Conservation (phyloP, 129 eudicot species). For the Chrysanthemum makinoi region DNA sequence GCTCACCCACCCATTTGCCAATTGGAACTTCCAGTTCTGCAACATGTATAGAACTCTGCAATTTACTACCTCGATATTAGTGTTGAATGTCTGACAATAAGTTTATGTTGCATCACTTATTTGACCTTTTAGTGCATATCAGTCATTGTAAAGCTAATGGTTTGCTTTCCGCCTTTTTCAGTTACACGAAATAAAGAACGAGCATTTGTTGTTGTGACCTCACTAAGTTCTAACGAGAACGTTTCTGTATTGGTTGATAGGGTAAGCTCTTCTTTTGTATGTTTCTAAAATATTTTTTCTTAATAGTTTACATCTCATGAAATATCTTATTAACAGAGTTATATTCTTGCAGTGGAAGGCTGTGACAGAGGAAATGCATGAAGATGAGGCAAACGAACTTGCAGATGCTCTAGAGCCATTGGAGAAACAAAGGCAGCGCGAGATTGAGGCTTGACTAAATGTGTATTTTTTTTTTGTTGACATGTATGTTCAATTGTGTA, state of each 20-base stretch:
- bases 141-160: neutral
- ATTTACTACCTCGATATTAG: neutral
- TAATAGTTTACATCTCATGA: neutral
- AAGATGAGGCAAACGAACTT: slow-evolving; percentile 75
- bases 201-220: slow-evolving; percentile 48
- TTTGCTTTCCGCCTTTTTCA: slow-evolving; percentile 27
- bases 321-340: neutral
- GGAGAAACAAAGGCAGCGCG: slow-evolving; percentile 78
- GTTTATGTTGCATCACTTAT: neutral
- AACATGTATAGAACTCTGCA: too few species aligned
- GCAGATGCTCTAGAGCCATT: slow-evolving; percentile 59
- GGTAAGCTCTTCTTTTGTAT: slow-evolving; percentile 30
- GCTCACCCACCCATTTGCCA: too few species aligned
- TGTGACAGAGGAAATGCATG: slow-evolving; percentile 85
- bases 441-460: slow-evolving; percentile 64
- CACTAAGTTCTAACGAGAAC: slow-evolving; percentile 81
- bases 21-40: too few species aligned
- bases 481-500: too few species aligned
- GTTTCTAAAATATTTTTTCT: neutral
- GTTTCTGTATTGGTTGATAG: slow-evolving; percentile 96
- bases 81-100: neutral
- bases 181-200: slow-evolving; percentile 60
- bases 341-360: slow-evolving; percentile 76
- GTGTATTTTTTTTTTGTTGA: too few species aligned
- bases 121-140: neutral